Percentiles rank a stretch among this genome's conserved stretches.
phyloP scores from a whole-genome alignment of 2,329 filamentous ascomycete species.

The Camptophora hylomeconis region DNA sequence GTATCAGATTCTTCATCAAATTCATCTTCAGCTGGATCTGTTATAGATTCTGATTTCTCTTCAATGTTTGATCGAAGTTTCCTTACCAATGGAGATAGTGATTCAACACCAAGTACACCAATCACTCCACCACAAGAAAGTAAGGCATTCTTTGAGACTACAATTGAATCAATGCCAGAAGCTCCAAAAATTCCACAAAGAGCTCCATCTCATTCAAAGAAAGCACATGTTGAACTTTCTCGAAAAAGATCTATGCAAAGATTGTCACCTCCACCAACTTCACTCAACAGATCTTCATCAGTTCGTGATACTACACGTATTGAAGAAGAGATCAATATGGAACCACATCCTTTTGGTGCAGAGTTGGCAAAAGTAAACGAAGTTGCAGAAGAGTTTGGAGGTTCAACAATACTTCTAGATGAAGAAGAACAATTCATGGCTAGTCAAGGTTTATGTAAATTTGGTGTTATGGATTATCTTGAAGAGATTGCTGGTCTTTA shows the following conservation, averaged over 20 bases:
- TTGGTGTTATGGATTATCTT: constrained; percentile 72
- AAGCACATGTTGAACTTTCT: constrained; percentile 63
- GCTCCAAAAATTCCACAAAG: constrained; percentile 63
- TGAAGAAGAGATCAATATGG: constrained; percentile 25
- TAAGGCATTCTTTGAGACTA: constrained; percentile 42
- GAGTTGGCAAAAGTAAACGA: constrained; percentile 89
- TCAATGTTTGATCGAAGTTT: constrained; percentile 35
- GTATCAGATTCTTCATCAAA: constrained; percentile 35
- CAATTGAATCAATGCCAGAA: constrained; percentile 34
- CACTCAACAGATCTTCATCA: constrained; percentile 21
- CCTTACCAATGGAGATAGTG: constrained; percentile 28
- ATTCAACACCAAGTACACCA: constrained; percentile 25
- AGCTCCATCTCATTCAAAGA: constrained; percentile 78
- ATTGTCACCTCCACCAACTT: constrained; percentile 28
- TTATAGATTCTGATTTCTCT: constrained; percentile 54
- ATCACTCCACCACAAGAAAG: constrained; percentile 41
- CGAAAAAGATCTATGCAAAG: constrained; percentile 53
- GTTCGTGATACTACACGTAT: constrained; percentile 18
- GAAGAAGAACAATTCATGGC: constrained; percentile 62
- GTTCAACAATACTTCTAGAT: constrained; percentile 40
- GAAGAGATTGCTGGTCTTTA: constrained; percentile 62
- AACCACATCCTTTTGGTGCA: constrained; percentile 63
- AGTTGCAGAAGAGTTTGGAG: constrained; percentile 74
- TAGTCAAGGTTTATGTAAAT: constrained; percentile 57
- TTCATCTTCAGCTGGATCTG: constrained; percentile 39